Percentiles rank a stretch among this genome's conserved stretches.
These are phyloP conservation scores for Extremus antarcticus DNA, from an alignment of 495 filamentous ascomycete genomes.

Conservation along the genomic window DNA sequence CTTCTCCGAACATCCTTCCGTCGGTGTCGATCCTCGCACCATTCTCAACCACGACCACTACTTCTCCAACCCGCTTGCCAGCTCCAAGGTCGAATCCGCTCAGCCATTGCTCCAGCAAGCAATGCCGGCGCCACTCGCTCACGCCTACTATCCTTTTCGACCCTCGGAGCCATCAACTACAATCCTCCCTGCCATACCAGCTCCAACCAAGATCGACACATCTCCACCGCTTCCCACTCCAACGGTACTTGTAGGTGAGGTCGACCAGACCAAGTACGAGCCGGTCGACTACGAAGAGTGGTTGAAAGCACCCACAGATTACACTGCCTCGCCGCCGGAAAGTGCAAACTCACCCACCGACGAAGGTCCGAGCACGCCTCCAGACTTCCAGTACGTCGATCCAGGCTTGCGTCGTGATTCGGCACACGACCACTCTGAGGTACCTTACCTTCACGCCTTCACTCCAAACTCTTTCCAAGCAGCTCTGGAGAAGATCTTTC, in stretches of 20 bases:
- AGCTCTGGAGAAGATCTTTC: not conserved
- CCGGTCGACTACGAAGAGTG: not conserved
- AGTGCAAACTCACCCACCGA: not conserved
- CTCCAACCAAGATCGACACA: not conserved
- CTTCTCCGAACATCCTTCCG: not conserved
- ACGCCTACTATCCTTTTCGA: not conserved
- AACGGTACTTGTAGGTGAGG: not conserved
- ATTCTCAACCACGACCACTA: not conserved
- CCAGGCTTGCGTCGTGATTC: not conserved
- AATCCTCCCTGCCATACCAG: not conserved
- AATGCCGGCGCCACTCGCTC: not conserved
- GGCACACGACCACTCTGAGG: not conserved
- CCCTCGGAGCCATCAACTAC: not conserved
- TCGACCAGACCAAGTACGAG: slow-evolving; percentile 6
- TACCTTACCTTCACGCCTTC: not conserved
- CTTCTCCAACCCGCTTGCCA: not conserved
- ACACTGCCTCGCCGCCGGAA: not conserved
- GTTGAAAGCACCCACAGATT: not conserved
- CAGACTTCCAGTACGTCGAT: not conserved
- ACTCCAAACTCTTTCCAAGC: not conserved
- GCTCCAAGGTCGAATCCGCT: not conserved
- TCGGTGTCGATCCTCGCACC: not conserved
- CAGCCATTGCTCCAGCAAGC: not conserved
- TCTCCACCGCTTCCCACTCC: not conserved
- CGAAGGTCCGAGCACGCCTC: not conserved